Conservation (phyloP, 2,329 filamentous ascomycete species). For the Pseudodiploospora longispora region DNA sequence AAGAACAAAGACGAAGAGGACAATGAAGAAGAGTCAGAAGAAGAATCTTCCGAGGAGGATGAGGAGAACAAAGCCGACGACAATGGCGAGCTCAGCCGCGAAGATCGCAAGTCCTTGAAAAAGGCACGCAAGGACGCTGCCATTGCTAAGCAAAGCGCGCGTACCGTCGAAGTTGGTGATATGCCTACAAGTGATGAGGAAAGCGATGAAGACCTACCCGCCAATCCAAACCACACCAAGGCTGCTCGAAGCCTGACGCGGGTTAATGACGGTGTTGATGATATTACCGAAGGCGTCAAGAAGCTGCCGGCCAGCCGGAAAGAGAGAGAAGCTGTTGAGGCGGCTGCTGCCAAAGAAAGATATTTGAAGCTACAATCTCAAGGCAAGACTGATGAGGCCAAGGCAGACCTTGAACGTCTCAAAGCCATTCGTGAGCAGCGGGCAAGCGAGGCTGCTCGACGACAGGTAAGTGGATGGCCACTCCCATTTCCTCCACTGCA, state of each 20-base stretch:
- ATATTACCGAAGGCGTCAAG: conserved; percentile 46
- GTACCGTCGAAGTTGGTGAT: conserved; percentile 73
- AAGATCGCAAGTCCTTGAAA: conserved; percentile 78
- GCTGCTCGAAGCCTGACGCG: conserved; percentile 53
- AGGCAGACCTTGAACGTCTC: conserved; percentile 78
- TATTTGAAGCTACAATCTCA: conserved; percentile 89
- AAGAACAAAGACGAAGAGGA: conserved; percentile 40
- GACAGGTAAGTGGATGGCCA: conserved; percentile 53
- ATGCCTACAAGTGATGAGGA: conserved; percentile 65
- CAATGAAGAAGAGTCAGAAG: conserved; percentile 43
- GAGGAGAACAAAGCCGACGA: conserved; percentile 39
- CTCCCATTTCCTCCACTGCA: neutral
- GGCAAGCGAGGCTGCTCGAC: conserved; percentile 72
- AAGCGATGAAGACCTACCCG: conserved; percentile 61
- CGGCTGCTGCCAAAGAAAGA: conserved; percentile 77
- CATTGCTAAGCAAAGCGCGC: conserved; percentile 65
- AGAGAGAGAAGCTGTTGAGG: conserved; percentile 70
- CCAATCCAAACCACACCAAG: conserved; percentile 88
- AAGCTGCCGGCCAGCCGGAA: conserved; percentile 43
- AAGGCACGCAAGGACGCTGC: conserved; percentile 90
- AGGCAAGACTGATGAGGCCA: conserved; percentile 94
- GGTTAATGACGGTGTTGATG: conserved; percentile 33
- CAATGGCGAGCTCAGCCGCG: conserved; percentile 54
- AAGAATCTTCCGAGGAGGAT: conserved; percentile 45
- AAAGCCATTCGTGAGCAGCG: conserved; percentile 77